Conservation (phyloP, 1,284 basidiomycete genomes). For the Leccinum solheimii region DNA sequence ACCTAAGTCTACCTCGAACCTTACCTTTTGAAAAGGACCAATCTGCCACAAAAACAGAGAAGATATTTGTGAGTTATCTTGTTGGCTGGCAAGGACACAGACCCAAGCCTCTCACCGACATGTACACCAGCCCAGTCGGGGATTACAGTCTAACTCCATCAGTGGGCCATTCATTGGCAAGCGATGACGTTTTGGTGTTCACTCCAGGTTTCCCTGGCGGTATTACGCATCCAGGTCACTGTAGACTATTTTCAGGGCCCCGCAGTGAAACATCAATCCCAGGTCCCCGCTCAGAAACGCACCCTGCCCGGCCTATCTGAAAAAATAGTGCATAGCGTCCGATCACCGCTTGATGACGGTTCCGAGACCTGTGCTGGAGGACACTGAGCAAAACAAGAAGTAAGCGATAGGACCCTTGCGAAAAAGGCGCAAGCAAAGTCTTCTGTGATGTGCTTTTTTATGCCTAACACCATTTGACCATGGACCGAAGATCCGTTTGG, state of each 20-base stretch:
- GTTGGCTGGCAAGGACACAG: neutral
- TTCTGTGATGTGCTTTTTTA: neutral
- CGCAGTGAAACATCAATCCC: neutral
- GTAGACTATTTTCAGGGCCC: neutral
- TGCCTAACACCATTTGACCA: neutral
- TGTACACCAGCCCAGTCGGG: neutral
- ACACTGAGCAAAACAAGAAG: neutral
- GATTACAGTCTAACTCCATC: neutral
- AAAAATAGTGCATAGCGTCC: neutral
- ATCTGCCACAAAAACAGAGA: too few species aligned
- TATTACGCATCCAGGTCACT: neutral
- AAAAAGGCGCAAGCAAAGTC: neutral
- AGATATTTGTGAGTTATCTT: neutral
- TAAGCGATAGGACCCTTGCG: neutral
- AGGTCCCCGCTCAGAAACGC: neutral
- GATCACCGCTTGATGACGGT: neutral
- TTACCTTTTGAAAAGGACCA: neutral
- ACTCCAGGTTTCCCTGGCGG: neutral
- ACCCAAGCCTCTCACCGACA: neutral
- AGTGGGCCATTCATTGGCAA: neutral
- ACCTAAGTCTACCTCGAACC: neutral
- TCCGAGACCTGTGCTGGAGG: neutral
- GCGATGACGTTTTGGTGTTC: neutral
- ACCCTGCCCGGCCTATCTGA: neutral
- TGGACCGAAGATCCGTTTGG: neutral